Evolutionary conservation across 139 green algal genomes (phyloP).

Genomic region (Tetraselmis chui): DNA sequence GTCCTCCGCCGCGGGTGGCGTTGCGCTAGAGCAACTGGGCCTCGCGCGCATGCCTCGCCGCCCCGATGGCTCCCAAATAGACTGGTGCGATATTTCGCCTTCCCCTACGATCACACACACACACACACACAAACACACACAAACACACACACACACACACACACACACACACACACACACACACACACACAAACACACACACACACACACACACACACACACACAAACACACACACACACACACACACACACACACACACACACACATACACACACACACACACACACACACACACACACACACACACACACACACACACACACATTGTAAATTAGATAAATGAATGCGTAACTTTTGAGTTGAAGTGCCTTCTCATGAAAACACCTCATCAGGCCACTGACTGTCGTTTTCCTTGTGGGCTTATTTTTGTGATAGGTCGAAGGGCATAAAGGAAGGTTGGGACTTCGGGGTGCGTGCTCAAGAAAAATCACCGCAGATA

Average conservation of each 20-base stretch:
- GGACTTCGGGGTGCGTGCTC: no score
- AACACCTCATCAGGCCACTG: no score
- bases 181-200: not conserved
- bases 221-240: not conserved
- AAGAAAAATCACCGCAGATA: no score
- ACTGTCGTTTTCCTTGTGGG: no score
- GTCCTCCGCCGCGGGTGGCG: not conserved
- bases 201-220: not conserved
- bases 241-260: not conserved
- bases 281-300: not conserved
- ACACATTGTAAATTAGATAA: no score
- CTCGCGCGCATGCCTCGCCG: not conserved
- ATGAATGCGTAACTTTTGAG: no score
- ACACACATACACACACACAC: not conserved
- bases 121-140: not conserved
- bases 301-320: not conserved
- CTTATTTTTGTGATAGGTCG: no score
- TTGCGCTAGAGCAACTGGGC: constrained; percentile 21
- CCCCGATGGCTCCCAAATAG: not conserved
- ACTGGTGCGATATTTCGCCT: not conserved
- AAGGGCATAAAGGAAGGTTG: no score
- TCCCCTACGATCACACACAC: not conserved
- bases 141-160: not conserved
- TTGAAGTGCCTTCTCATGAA: no score
- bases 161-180: not conserved